Evolutionary conservation across 129 eudicot genomes (phyloP).

Genomic region (Dittrichia graveolens): DNA sequence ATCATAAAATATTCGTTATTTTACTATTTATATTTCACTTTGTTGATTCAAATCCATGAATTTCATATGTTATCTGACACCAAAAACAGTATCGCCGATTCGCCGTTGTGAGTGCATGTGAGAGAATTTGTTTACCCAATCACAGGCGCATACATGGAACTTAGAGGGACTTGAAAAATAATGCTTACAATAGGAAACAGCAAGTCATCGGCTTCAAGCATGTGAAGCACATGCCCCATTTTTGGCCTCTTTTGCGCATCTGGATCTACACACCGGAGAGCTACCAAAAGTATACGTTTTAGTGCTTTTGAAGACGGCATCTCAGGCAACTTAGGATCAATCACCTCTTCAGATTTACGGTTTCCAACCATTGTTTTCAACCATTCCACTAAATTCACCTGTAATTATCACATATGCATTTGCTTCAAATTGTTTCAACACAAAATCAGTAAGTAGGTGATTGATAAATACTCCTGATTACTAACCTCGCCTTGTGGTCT

Average conservation of each 20-base stretch:
- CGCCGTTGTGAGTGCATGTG: conserved; percentile 8
- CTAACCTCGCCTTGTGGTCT: conserved; percentile 93
- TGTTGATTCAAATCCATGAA: background rate
- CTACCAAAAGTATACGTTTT: conserved; percentile 80
- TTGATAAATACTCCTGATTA: background rate
- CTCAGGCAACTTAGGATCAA: conserved; percentile 87
- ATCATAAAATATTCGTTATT: background rate
- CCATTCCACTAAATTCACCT: conserved; percentile 97
- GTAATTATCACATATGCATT: conserved; percentile 23
- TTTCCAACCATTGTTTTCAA: conserved; percentile 90
- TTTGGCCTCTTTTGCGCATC: conserved; percentile 94
- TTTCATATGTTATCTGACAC: background rate
- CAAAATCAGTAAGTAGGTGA: conserved; percentile 2
- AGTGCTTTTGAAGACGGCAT: conserved; percentile 90
- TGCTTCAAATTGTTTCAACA: background rate
- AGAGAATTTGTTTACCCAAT: background rate
- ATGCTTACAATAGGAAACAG: conserved; percentile 69
- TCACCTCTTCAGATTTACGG: conserved; percentile 86
- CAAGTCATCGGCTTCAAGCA: conserved; percentile 96
- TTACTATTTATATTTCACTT: background rate
- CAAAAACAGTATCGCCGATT: background rate
- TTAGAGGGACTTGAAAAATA: conserved; percentile 9
- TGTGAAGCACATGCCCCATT: conserved; percentile 96
- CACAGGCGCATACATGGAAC: background rate
- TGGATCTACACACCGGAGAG: conserved; percentile 96